Evolutionary conservation across 805 yeast species (phyloP), one percentile per base, ranked within the genome.

Genomic region (Suhomyces sp.): DNA sequence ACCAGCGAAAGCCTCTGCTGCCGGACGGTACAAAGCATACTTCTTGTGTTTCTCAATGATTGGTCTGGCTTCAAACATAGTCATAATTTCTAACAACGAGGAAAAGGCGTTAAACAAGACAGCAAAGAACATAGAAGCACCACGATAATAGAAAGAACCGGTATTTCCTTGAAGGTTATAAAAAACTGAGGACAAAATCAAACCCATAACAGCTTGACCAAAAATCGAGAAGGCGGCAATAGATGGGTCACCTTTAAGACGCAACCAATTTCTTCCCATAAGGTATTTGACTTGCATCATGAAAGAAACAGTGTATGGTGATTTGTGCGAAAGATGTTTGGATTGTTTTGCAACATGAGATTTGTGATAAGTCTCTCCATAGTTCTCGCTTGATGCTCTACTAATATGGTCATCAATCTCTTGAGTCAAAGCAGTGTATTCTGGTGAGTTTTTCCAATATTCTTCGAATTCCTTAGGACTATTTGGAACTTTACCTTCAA

Each of bases 111-210:
- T 79, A 57, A 77, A 79, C 50, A 79, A 63, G 30, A 76, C 68
- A 15, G 83, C 80, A 54, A 81, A 81, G 61, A 83, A 84, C 68
- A 83, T 63, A 29, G 81, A 72, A 26, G 87, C 77, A 47, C 79
- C 73, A 51, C 88, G 65, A 47, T 60, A 66, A 53, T 70, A 77
- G 45, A 79, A 72, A 2, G 77, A 68, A 0, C 49, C 56, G 0
- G 84, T 72, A 19, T 52, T 53, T 12, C 52, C 32, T 42, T 53
- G 56, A 43, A 76, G 49, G 46, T 78, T 75, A 57, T 74, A 79
- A 47, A 77, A 80, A 45, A 80, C 68, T 2, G 85, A 79, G 20
- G 80, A 67, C 28, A 76, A 54, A 24, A 80, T 57, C 38, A 80
- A 58, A 20, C 79, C 77, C 78, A 79, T 77, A 8, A 65, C 47